A percentile compares a stretch with the other conserved stretches of the same genome.
Evolutionary conservation across 345 rosid genomes (phyloP).

Genomic region (Mercurialis annua): DNA sequence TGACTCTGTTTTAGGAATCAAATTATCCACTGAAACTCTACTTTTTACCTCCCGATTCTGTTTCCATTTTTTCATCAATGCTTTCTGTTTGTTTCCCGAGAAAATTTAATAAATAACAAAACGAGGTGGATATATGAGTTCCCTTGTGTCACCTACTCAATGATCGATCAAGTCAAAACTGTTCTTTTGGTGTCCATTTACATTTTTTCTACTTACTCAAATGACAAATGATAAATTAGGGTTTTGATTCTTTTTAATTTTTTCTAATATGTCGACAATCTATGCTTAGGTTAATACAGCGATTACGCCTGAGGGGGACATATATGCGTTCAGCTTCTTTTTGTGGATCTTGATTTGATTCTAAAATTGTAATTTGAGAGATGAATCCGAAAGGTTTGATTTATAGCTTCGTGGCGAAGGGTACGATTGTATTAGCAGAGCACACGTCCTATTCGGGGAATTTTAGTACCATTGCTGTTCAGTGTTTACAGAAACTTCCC

Average conservation of each 20-base stretch:
- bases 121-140: background rate
- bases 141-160: background rate
- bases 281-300: background rate
- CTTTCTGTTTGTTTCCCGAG: background rate
- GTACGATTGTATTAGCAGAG: slow-evolving; percentile 88
- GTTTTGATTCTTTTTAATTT: background rate
- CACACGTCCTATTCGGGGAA: slow-evolving; percentile 91
- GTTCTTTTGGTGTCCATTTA: background rate
- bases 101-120: background rate
- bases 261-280: background rate
- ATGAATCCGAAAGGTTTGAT: slow-evolving; percentile 94
- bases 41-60: background rate
- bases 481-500: slow-evolving; percentile 93
- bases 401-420: slow-evolving; percentile 94
- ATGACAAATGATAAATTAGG: background rate
- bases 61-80: background rate
- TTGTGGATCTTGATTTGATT: slow-evolving; percentile 6
- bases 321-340: background rate
- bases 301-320: background rate
- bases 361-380: slow-evolving; percentile 20
- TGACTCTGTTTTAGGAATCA: too few relatives aligned
- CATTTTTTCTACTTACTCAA: background rate
- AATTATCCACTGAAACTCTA: too few relatives aligned
- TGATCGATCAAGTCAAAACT: background rate
- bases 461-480: slow-evolving; percentile 96